A percentile compares a stretch with the other conserved stretches of the same genome.
Evolutionary conservation across 73 alveolate genomes (phyloP).

Genomic region (Uronychia binucleata): DNA sequence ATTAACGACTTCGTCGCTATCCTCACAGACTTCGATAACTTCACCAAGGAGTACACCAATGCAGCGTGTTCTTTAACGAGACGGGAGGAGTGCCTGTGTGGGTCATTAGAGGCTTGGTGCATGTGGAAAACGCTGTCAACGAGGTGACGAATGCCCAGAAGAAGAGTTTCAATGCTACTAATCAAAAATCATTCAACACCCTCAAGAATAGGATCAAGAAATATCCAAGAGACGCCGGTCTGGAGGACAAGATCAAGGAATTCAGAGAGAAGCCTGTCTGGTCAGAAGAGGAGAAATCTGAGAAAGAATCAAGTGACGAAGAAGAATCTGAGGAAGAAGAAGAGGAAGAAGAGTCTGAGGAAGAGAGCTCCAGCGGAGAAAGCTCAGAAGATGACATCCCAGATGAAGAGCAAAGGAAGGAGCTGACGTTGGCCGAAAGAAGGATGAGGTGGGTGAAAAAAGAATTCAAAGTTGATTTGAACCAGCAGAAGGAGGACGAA

Average conservation of each 20-base stretch:
- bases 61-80: background rate
- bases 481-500: background rate
- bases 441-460: conserved; percentile 81
- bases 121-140: conserved; percentile 36
- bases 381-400: conserved; percentile 29
- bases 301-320: conserved; percentile 11
- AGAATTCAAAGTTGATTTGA: conserved; percentile 3
- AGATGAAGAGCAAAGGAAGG: conserved; percentile 58
- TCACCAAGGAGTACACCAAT: conserved; percentile 27
- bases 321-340: conserved; percentile 27
- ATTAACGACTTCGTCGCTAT: conserved; percentile 48
- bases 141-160: conserved; percentile 42
- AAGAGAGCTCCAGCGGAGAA: too few relatives aligned
- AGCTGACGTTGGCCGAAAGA: conserved; percentile 76
- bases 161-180: conserved; percentile 47
- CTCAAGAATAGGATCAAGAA: conserved; percentile 64
- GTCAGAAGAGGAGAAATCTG: conserved; percentile 46
- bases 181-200: conserved; percentile 37
- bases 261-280: conserved; percentile 49
- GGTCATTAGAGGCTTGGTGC: conserved; percentile 21
- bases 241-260: conserved; percentile 33
- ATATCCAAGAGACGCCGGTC: conserved; percentile 28
- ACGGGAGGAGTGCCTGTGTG: conserved; percentile 24
- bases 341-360: conserved; percentile 22
- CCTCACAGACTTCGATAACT: conserved; percentile 51